Evolutionary conservation across 768 basidiomycete species (phyloP).

Genomic region (Mycena galericulata): DNA sequence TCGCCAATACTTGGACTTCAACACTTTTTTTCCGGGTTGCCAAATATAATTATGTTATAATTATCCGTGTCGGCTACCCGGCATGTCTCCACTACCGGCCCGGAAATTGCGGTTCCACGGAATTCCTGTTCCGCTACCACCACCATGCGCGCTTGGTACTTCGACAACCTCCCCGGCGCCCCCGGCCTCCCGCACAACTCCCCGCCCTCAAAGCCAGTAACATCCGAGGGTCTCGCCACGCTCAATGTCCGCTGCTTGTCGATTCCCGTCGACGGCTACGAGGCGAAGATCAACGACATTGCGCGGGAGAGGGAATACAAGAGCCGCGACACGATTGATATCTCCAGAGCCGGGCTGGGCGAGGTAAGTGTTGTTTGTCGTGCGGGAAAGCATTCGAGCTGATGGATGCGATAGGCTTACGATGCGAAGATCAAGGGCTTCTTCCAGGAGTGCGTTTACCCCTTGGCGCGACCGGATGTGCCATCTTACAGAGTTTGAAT

Average conservation of each 20-base stretch:
- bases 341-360: slow-evolving; percentile 70
- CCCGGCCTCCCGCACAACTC: slow-evolving; percentile 85
- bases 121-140: not conserved
- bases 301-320: slow-evolving; percentile 81
- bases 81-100: too few species aligned
- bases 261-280: slow-evolving; percentile 72
- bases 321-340: slow-evolving; percentile 83
- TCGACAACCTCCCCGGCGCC: slow-evolving; percentile 78
- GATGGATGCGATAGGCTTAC: slow-evolving; percentile 76
- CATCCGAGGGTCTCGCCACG: slow-evolving; percentile 57
- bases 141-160: slow-evolving; percentile 80
- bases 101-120: too few species aligned
- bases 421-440: slow-evolving; percentile 86
- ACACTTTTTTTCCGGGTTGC: too few species aligned
- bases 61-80: too few species aligned
- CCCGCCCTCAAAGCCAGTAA: slow-evolving; percentile 57
- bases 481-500: not conserved
- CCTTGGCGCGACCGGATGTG: not conserved
- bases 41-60: too few species aligned
- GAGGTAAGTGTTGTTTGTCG: not conserved
- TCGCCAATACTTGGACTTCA: too few species aligned
- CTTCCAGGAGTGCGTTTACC: slow-evolving; percentile 77
- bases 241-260: slow-evolving; percentile 77
- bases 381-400: not conserved
- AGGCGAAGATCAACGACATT: slow-evolving; percentile 67